Evolutionary conservation across 805 yeast genomes (phyloP).

Genomic region (Cyberlindnera maritima): DNA sequence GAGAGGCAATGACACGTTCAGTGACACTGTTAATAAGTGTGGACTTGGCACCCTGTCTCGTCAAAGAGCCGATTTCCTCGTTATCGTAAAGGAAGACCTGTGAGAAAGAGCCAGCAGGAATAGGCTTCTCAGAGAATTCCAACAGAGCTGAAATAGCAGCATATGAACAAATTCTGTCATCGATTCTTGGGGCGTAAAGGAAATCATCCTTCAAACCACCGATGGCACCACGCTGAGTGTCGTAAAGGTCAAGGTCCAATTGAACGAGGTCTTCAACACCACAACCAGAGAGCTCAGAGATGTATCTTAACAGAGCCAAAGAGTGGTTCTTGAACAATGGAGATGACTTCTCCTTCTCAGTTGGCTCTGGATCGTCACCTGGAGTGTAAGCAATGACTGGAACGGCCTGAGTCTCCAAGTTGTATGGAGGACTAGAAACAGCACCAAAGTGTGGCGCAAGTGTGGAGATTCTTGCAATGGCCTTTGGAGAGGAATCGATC

Average conservation of each 20-base stretch:
- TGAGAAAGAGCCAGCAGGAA: conserved; percentile 41
- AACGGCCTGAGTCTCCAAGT: conserved; percentile 71
- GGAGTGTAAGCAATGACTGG: conserved; percentile 67
- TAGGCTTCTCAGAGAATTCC: conserved; percentile 37
- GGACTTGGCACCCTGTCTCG: conserved; percentile 82
- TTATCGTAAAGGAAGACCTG: conserved; percentile 70
- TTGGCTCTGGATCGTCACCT: conserved; percentile 41
- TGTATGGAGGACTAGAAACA: conserved; percentile 67
- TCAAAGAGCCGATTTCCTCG: conserved; percentile 81
- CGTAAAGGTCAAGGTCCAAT: conserved; percentile 76
- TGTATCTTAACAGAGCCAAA: conserved; percentile 61
- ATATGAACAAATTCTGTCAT: conserved; percentile 79
- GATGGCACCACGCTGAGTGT: conserved; percentile 72
- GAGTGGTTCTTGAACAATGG: conserved; percentile 71
- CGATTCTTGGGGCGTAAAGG: conserved; percentile 78
- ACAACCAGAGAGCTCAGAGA: conserved; percentile 59
- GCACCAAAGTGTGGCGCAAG: conserved; percentile 86
- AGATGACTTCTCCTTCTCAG: conserved; percentile 58
- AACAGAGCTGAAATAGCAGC: conserved; percentile 65
- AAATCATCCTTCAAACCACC: conserved; percentile 81
- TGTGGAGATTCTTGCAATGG: conserved; percentile 79
- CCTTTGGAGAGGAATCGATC: conserved; percentile 59
- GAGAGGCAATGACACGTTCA: conserved; percentile 44
- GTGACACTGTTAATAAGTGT: conserved; percentile 67
- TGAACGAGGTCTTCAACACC: conserved; percentile 61